These are phyloP conservation scores for Exsudoporus frostii DNA, from an alignment of 768 basidiomycete genomes.

Conservation along the genomic window DNA sequence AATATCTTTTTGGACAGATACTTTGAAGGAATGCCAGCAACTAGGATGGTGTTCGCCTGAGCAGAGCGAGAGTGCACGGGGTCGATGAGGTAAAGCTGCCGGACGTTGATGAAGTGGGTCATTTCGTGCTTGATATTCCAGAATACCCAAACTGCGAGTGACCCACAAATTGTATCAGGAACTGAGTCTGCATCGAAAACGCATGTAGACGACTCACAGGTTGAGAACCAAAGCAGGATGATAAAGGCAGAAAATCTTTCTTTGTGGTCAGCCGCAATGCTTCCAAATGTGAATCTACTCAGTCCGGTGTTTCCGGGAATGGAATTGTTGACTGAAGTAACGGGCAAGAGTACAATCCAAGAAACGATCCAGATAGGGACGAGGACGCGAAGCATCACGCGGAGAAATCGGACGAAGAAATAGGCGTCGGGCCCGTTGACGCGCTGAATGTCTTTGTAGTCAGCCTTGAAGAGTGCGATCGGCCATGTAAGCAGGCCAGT, in stretches of 20 bases:
- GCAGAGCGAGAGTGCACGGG: conserved; percentile 70
- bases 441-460: conserved; percentile 58
- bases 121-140: conserved; percentile 82
- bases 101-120: conserved; percentile 70
- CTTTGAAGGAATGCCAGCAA: conserved; percentile 82
- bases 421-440: conserved; percentile 89
- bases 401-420: conserved; percentile 86
- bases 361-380: conserved; percentile 90
- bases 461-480: conserved; percentile 53
- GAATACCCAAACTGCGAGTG: conserved; percentile 69
- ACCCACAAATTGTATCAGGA: background rate
- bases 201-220: conserved; percentile 48
- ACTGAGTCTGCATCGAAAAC: background rate
- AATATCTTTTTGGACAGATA: conserved; percentile 74
- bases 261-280: conserved; percentile 51
- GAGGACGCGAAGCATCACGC: conserved; percentile 79
- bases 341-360: conserved; percentile 82
- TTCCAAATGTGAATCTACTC: conserved; percentile 78
- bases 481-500: conserved; percentile 62
- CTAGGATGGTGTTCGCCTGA: conserved; percentile 86
- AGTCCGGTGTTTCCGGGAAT: conserved; percentile 51
- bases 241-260: conserved; percentile 75
- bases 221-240: conserved; percentile 72
- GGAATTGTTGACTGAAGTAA: conserved; percentile 54
- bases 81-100: conserved; percentile 80